Evolutionary conservation across 225 moss, liverwort and hornwort genomes (phyloP).

Genomic region (Anthoceros angustus): DNA sequence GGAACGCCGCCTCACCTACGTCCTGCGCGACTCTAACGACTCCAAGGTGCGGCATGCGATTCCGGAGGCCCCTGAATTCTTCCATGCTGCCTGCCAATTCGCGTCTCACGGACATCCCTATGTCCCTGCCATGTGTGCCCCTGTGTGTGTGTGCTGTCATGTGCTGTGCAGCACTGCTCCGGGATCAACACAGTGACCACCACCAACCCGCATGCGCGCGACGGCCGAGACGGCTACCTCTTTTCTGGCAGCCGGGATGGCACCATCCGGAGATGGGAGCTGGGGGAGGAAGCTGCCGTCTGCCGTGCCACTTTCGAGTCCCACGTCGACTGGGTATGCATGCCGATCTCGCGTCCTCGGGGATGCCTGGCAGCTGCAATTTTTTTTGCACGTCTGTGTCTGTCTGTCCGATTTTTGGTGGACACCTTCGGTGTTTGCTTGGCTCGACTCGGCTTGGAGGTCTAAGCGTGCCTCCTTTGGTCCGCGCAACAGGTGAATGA

Average conservation of each 20-base stretch:
- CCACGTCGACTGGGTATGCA: conserved; percentile 80
- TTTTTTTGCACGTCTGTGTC: background rate
- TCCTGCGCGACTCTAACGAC: conserved; percentile 83
- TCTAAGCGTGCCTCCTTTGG: too few species aligned
- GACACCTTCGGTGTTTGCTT: too few species aligned
- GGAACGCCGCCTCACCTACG: conserved; percentile 85
- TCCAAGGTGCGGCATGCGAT: conserved; percentile 41
- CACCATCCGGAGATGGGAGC: conserved; percentile 83
- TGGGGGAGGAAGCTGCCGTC: conserved; percentile 41
- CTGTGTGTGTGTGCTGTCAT: background rate
- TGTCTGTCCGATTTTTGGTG: too few species aligned
- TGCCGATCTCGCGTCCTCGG: background rate
- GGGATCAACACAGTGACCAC: conserved; percentile 71
- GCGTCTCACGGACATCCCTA: background rate
- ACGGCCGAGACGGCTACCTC: conserved; percentile 34
- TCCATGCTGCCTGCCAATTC: background rate
- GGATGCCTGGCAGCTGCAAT: background rate
- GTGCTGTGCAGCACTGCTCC: conserved; percentile 63
- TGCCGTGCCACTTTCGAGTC: conserved; percentile 82
- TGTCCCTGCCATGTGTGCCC: background rate
- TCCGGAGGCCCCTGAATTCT: background rate
- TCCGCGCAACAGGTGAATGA: conserved; percentile 69
- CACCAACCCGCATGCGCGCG: conserved; percentile 8
- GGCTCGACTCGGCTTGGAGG: background rate
- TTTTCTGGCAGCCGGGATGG: conserved; percentile 89